Conservation (phyloP, 139 green algal genomes). For the Chlamydomonas sp. region DNA sequence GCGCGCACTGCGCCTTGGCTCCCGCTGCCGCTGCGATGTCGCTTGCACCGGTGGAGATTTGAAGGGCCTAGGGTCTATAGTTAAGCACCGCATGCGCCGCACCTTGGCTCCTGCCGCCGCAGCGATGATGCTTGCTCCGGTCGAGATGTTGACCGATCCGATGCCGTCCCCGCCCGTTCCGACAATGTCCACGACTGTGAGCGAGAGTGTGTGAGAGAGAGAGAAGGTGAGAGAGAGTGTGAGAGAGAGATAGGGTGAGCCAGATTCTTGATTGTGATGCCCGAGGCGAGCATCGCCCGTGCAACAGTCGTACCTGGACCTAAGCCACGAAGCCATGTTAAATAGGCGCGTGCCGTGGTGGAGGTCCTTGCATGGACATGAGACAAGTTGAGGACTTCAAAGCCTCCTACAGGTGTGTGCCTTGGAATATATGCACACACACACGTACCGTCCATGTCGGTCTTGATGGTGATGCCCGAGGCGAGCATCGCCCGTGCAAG, state of each 20-base stretch:
- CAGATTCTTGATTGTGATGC: slow-evolving; percentile 49
- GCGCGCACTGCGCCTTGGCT: too few relatives aligned
- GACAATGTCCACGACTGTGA: slow-evolving; percentile 89
- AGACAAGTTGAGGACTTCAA: too few relatives aligned
- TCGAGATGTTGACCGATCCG: slow-evolving; percentile 98
- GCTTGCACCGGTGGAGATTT: too few relatives aligned
- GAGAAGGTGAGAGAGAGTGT: background rate
- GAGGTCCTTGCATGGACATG: too few relatives aligned
- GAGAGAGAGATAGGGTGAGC: background rate
- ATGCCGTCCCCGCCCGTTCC: slow-evolving; percentile 96
- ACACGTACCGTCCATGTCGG: slow-evolving; percentile 34
- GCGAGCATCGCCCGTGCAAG: slow-evolving; percentile 78
- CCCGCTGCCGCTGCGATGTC: too few relatives aligned
- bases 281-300: slow-evolving; percentile 59
- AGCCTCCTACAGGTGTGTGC: too few relatives aligned
- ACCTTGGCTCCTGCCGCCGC: slow-evolving; percentile 85
- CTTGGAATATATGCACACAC: too few relatives aligned
- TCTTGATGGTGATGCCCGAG: slow-evolving; percentile 50
- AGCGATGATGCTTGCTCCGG: slow-evolving; percentile 85
- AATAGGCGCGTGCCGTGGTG: too few relatives aligned
- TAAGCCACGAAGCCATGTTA: too few relatives aligned
- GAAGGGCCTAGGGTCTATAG: too few relatives aligned
- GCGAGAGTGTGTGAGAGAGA: background rate
- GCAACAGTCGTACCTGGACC: too few relatives aligned
- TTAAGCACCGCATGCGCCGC: too few relatives aligned